Conservation (phyloP, 768 basidiomycete genomes). For the Mrakia gelida region DNA sequence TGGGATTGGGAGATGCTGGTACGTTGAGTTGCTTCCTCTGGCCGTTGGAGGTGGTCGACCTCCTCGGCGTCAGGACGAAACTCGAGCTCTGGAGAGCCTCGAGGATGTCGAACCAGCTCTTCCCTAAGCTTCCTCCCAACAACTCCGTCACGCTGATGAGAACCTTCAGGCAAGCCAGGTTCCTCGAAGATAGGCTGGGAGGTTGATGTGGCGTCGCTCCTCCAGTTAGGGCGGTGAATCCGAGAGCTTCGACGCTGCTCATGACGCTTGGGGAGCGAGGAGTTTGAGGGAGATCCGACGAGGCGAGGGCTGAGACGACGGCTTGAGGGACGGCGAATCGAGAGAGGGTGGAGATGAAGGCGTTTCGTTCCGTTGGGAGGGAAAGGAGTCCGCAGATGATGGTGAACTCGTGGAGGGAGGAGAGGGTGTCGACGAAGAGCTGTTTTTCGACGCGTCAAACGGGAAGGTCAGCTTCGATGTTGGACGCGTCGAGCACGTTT, state of each 20-base stretch:
- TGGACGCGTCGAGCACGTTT: not conserved
- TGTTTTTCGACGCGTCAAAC: not conserved
- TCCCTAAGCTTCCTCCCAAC: slow-evolving; percentile 75
- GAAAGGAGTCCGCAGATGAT: slow-evolving; percentile 86
- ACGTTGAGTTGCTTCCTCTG: slow-evolving; percentile 7
- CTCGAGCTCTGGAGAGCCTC: slow-evolving; percentile 93
- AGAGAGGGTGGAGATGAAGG: slow-evolving; percentile 83
- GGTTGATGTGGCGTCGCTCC: slow-evolving; percentile 48
- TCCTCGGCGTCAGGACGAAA: slow-evolving; percentile 59
- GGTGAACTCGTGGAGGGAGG: slow-evolving; percentile 75
- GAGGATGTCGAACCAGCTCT: slow-evolving; percentile 82
- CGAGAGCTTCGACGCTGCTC: slow-evolving; percentile 56
- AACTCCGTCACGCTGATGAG: slow-evolving; percentile 71
- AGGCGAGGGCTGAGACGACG: slow-evolving; percentile 78
- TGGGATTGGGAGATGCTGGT: not conserved
- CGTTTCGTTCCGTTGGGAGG: slow-evolving; percentile 80
- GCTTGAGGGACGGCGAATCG: slow-evolving; percentile 87
- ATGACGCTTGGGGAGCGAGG: slow-evolving; percentile 11
- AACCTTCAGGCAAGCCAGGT: slow-evolving; percentile 83
- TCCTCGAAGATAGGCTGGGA: slow-evolving; percentile 79
- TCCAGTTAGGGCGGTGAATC: slow-evolving; percentile 49
- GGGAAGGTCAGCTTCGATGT: not conserved
- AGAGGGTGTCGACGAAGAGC: slow-evolving; percentile 79
- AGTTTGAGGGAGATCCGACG: slow-evolving; percentile 38
- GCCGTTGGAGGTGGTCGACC: slow-evolving; percentile 16